Base-by-base conservation (phyloP, 805 yeast genomes). In the Candida maltosa region DNA sequence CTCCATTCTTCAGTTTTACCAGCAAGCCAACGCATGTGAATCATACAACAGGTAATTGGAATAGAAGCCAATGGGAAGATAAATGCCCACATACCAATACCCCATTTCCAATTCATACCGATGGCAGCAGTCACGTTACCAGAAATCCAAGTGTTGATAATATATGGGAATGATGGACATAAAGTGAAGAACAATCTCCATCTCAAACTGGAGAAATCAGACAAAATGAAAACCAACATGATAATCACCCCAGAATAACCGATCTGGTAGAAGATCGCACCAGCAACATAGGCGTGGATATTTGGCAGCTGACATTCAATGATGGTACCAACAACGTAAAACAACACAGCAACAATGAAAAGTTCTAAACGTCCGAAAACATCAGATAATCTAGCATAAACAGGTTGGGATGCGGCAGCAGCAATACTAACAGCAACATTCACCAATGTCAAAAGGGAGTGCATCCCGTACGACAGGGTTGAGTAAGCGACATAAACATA, bases 61-160 rank as follows among this genome's bases (percentile, higher is more conserved):
- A 83, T 34, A 45, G 80, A 64, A 4, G 78, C 52, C 25, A 80
- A 60, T 23, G 89, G 89, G 69, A 78, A 75, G 44, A 83, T 80
- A 47, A 80, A 78, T 2, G 88, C 87, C 84, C 84, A 83, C 75
- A 83, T 82, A 26, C 82, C 88, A 46, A 82, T 76, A 49, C 81
- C 82, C 89, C 89, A 83, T 9, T 78, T 68, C 81, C 87, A 80
- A 22, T 68, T 51, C 9, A 57, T 57, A 22, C 60, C 60, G 38
- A 69, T 56, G 23, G 58, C 58, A 6, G 54, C 44, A 11, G 73
- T 58, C 31, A 84, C 65, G 47, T 78, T 64, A 51, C 87, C 91
- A 19, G 80, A 60, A 38, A 83, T 70, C 93, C 93, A 85, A 11
- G 91, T 80, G 58, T 81, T 84, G 58, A 85, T 78, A 48, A 84